Base-by-base conservation (phyloP, 345 rosid species). In the Brassica cretica region DNA sequence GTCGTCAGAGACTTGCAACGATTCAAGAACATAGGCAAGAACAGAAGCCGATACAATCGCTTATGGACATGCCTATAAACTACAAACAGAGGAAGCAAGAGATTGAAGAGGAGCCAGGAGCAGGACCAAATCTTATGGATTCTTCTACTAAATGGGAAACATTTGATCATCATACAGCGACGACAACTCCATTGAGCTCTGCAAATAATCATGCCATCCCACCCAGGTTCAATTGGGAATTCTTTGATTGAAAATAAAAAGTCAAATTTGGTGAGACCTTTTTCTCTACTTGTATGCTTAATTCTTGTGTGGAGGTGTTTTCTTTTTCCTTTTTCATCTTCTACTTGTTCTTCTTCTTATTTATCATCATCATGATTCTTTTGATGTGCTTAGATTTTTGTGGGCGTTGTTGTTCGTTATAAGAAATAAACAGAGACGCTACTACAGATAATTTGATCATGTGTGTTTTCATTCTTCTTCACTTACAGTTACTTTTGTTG, bases 221-320 rank as follows among this genome's bases (percentile, higher is more conserved):
- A 10, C 92, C 91, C 0, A 88, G 88, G 83, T 93, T 96, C 83
- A 86, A 88, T 8, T 96, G 99, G 99, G 99, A 96, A 86, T 86
- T 90, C 83, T 88, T 90, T 73, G 93, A 90, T 76, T 90, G 82
- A 84, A 72, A 35, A 30, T 55, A 58, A 33, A 0, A 64, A 63
- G 67, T 72, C 69, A 32, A 73, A 55, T 67, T 68, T 63, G 21
- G 71, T 65, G 67, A 78, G 37, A 65, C 37, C 8, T 15, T 15
- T 56, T 66, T 11, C n/a, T 29, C 8, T 66, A 69, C 70, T 56
- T 65, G 49, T 72, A 65, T 78, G 76, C 66, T 75, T 78, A 59
- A 39, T 71, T 44, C 80, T 83, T 82, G 97, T 88, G 92, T 86
- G 94, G 78, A 86, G 83, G 86, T 87, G 86, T 58, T 85, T 77